phyloP scores from a whole-genome alignment of 306 rosid species.

The Vicia faba region DNA sequence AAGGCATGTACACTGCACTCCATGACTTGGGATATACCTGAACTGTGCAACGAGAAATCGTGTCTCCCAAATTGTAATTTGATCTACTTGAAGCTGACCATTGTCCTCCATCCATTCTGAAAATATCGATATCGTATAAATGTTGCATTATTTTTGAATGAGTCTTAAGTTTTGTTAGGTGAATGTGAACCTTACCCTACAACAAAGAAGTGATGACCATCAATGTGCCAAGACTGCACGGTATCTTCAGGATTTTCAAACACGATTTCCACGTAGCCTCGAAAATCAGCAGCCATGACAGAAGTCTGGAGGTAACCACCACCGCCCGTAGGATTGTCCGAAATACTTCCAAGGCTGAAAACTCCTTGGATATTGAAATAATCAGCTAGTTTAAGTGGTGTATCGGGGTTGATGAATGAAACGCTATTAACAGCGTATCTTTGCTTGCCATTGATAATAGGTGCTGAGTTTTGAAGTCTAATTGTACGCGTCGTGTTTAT shows the following conservation, averaged over 20 bases:
- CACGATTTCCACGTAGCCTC: conserved; percentile 67
- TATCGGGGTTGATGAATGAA: conserved; percentile 75
- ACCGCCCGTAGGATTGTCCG: conserved; percentile 67
- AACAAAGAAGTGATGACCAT: conserved; percentile 76
- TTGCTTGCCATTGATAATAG: conserved; percentile 77
- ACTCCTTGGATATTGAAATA: conserved; percentile 79
- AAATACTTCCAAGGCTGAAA: conserved; percentile 63
- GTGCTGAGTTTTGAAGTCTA: conserved; percentile 73
- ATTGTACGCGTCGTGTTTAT: conserved; percentile 75
- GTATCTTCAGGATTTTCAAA: conserved; percentile 79
- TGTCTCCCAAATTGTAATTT: conserved; percentile 74
- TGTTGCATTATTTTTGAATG: neutral
- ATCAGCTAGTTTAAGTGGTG: conserved; percentile 89
- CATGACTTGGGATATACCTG: conserved; percentile 94
- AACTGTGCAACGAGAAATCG: conserved; percentile 76
- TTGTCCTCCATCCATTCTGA: conserved; percentile 93
- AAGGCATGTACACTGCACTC: conserved; percentile 81
- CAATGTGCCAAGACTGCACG: conserved; percentile 83
- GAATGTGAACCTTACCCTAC: conserved; percentile 64
- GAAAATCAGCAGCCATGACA: conserved; percentile 76
- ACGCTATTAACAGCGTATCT: conserved; percentile 83
- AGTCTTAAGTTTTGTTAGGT: neutral
- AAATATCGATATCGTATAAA: conserved; percentile 14
- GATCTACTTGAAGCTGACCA: conserved; percentile 72
- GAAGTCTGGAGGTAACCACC: conserved; percentile 79